Conservation (phyloP, 805 yeast genomes). For the Vanderwaltozyma yarrowii region DNA sequence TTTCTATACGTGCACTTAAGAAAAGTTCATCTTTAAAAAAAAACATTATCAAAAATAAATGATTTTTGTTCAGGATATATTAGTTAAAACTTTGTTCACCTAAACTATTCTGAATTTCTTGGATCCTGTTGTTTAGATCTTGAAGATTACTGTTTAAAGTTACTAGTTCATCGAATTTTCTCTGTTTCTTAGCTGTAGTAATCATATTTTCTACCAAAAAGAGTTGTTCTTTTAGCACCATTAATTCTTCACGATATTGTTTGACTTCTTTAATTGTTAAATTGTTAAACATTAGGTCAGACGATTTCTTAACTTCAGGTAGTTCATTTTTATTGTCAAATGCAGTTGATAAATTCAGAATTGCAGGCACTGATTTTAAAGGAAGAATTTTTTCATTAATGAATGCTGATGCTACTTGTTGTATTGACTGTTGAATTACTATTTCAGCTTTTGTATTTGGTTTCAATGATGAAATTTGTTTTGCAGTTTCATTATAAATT, state of each 20-base stretch:
- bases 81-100: conserved; percentile 43
- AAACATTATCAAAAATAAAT: too few relatives aligned
- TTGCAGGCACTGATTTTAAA: conserved; percentile 46
- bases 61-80: too few relatives aligned
- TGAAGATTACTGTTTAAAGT: conserved; percentile 46
- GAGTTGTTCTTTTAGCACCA: conserved; percentile 80
- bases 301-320: conserved; percentile 8
- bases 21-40: too few relatives aligned
- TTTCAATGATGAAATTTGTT: conserved; percentile 30
- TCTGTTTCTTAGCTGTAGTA: conserved; percentile 46
- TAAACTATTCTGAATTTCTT: conserved; percentile 35
- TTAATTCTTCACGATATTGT: conserved; percentile 56
- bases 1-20: too few relatives aligned
- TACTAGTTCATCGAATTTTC: conserved; percentile 69
- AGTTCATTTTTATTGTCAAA: conserved; percentile 7
- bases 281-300: conserved; percentile 21
- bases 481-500: conserved; percentile 40
- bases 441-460: conserved; percentile 35
- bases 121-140: conserved; percentile 46
- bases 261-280: conserved; percentile 46
- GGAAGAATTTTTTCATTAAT: conserved; percentile 60
- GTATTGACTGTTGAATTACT: conserved; percentile 43
- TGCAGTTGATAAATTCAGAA: conserved; percentile 2
- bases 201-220: conserved; percentile 61
- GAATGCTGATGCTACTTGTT: conserved; percentile 45